Evolutionary conservation across 1,284 basidiomycete species (phyloP), one percentile per base, ranked within the genome.

Genomic region (Ceratobasidium sp.): DNA sequence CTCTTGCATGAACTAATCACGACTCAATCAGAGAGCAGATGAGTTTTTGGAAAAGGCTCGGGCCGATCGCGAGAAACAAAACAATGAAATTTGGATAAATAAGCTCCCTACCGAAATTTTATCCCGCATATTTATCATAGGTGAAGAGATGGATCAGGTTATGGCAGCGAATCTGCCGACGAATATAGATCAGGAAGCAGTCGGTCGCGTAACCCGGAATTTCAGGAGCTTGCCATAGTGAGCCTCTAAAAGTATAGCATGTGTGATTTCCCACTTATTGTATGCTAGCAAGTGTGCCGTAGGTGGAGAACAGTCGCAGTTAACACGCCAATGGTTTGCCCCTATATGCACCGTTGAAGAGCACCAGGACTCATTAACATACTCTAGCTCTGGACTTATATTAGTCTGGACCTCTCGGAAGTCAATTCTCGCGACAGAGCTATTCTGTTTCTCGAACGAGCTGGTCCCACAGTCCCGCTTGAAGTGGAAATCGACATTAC

Each of bases 231-330:
- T 20, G 57, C 32, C 20, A 13, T 34, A 15, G 57, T 60, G n/a
- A 47, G 55, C 27, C 22, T 15, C 5, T 42, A n/a, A 4, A 3
- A 15, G 29, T 40, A 3, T 60, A 45, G 27, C n/a, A 4, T n/a
- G 35, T 7, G 15, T 47, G 12, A 12, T 31, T 22, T 47, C 8
- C 10, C 22, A 22, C 20, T 1, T 40, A 12, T 22, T 20, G 15
- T n/a, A 32, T 22, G 31, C 29, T 47, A 62, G 58, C 58, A 62
- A 49, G 58, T 62, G 1, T 62, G 58, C 29, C 58, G 43, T 22
- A 42, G 25, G 7, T 62, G 58, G 58, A 49, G 43, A 35, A 50
- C 42, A 7, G 25, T 62, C 27, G 58, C 42, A 15, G 17, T 62
- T 17, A 35, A 45, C 25, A 62, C 27, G 12, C 58, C 58, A 20